Evolutionary conservation across 768 basidiomycete genomes (phyloP), one percentile per base, ranked within the genome.

Genomic region (Gloeostereum incarnatum): DNA sequence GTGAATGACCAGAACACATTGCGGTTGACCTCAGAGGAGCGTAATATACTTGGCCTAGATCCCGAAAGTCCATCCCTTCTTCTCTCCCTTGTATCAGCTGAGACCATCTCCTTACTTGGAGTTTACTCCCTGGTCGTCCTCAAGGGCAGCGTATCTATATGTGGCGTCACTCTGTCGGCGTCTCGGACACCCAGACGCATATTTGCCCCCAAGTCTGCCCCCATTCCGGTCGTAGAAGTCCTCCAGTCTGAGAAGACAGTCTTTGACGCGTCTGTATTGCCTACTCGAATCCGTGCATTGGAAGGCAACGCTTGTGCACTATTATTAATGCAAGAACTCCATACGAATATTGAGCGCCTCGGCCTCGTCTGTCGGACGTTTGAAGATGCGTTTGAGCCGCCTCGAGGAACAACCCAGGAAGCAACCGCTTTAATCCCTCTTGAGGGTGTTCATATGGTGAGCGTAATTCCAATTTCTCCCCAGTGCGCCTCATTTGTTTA

Each of bases 121-220:
- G 62, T 66, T 0, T 86, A 76, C 54, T 53, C 49, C 3, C 42
- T 94, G 11, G 65, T 66, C 0, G 69, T 91, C 18, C 51, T 92
- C 3, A 73, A 65, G 35, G 84, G 86, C 1, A 58, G 69, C 11
- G 44, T 92, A 36, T 58, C 63, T 2, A 34, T 90, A 1, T 63
- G 67, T n/a, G 85, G 84, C 2, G 65, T 72, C 8, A 60, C 57
- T 1, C 50, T 85, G 6, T 34, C 41, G 1, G 48, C 74, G 5
- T 73, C 73, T 1, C 31, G 47, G 1, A 50, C 39, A 2, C 40
- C 48, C 4, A 65, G 88, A 46, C 59, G 57, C 9, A 62, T 93
- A 19, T 93, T 77, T 50, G 83, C 88, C 0, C 88, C 91, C 0
- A 68, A 75, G 3, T 86, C 80, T 0, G 75, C 86, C n/a, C 86